Evolutionary conservation across 2,329 filamentous ascomycete genomes (phyloP), one percentile per base, ranked within the genome.

Genomic region (Massarina eburnea): DNA sequence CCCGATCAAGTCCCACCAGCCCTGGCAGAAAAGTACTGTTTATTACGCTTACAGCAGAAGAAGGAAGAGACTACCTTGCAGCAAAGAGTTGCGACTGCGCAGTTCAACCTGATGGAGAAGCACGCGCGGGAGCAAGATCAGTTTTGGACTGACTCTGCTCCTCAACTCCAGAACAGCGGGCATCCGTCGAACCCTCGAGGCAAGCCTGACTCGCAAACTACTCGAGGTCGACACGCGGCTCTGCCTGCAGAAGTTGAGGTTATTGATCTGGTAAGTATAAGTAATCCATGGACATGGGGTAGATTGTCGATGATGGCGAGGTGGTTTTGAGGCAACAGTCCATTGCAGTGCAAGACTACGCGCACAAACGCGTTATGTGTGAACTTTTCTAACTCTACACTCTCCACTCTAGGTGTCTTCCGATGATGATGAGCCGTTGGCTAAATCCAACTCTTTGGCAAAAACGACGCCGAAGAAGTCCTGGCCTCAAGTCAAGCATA

Each of bases 51-150:
- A 8, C n/a, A 15, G 8, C 46, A 48, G n/a, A 36, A 41, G 12
- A 14, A 18, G 4, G 37, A 38, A 22, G 22, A 39, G 14, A 12
- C 3, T 5, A 27, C 39, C 1, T 45, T 58, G 14, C n/a, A 39
- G 4, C 5, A 15, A 3, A 15, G 40, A 0, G 30, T 49, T 4
- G 42, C 45, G 1, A 26, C 18, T 1, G 33, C 22, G 14, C 26
- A 30, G 18, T 15, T 19, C 1, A 15, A 19, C 0, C 18, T 59
- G 6, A 27, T 45, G 8, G 42, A 38, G 3, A 47, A 19, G 3
- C 53, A 58, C 14, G 9, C 18, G 5, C 19, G 26, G 8, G 53
- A 55, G 32, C 45, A 56, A 22, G 17, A 39, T 1, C 29, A 42
- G 0, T 50, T 58, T 24, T 51, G 49, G 51, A 45, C 17, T 1